Base-by-base conservation (phyloP, 495 filamentous ascomycete species). In the Parathielavia hyrcaniae region DNA sequence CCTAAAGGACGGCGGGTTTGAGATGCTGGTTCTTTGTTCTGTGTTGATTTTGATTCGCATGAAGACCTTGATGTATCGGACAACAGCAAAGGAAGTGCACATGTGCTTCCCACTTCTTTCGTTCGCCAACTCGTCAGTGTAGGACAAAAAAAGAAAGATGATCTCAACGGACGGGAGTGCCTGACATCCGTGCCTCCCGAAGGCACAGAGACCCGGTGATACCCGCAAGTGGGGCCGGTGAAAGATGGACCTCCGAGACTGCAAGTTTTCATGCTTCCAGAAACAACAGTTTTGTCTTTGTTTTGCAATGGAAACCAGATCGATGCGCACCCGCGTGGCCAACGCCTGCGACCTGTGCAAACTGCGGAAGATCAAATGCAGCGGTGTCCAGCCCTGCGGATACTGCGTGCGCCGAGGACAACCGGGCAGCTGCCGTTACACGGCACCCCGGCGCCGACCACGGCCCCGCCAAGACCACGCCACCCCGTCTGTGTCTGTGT, bases 311-410 rank as follows among this genome's bases (percentile, higher is more conserved):
- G 66, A 68, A 50, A 57, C 61, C 10, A 40, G 60, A 43, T 47
- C 50, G 14, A 43, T 61, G 23, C 63, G 74, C 20, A 53, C 59
- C 6, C 73, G 75, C 38, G 67, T 77, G 13, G 61, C 73, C 23
- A 75, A 75, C 45, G 75, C 75, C 22, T 77, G 75, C 53, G 75
- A 77, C 54, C 59, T 67, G 9, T 77, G 75, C 68, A 77, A 77
- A 53, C 61, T 68, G 39, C 72, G 75, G 22, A 76, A 73, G 64
- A 67, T 76, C 45, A 74, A 73, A 53, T 76, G 73, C 64, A 68
- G 69, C 45, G 73, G 73, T 22, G 53, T 49, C 0, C 59, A 52
- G 26, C 73, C 73, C 6, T 76, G 73, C 61, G 58, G 54, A 1
- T 75, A 73, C 36, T 76, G 72, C 40, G 58, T 61, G 13, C 40